Evolutionary conservation across 352 stramenopile species (phyloP), one percentile per base, ranked within the genome.

Genomic region (Pythium diclinum): DNA sequence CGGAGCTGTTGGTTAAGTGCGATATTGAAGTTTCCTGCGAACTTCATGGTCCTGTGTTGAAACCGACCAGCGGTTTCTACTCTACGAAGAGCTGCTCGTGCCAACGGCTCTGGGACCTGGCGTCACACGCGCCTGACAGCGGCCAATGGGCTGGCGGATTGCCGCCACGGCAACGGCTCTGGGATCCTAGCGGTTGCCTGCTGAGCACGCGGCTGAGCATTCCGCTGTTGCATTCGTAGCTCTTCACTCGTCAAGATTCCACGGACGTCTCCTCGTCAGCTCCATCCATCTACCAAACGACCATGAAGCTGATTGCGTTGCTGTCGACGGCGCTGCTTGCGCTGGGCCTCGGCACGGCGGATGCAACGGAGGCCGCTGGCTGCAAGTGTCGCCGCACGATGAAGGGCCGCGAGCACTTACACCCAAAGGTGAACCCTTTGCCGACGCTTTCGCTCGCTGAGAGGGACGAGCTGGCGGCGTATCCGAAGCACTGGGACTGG

Each of bases 401-500:
- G 54, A 75, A 74, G 36, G 61, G 56, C 21, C 78, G 76, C 54
- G 71, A 84, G 59, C 69, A 81, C 56, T 52, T 82, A 44, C 74
- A 82, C 61, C 71, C 73, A 25, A 73, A 40, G 4, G 51, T 79
- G 51, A 56, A 75, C 67, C 17, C 58, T 44, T 62, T 83, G 34
- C 71, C 75, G 46, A n/a, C 57, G 53, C 65, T 74, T 2, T 80
- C 60, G 5, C 70, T 85, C 96, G 40, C 36, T 3, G 68, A 71
- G 9, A 72, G 87, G 54, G 34, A 58, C 13, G 79, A 87, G 58
- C 65, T 87, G 13, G 56, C 57, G 56, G 61, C 69, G 40, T 75
- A 87, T 56, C 77, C 79, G 17, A 65, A 66, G 59, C 56, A 78
- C 13, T 97, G 97, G 59, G 88, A 91, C 67, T 98, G 94, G 92